Evolutionary conservation across 1,284 basidiomycete genomes (phyloP).

Genomic region (Ustilago curta): DNA sequence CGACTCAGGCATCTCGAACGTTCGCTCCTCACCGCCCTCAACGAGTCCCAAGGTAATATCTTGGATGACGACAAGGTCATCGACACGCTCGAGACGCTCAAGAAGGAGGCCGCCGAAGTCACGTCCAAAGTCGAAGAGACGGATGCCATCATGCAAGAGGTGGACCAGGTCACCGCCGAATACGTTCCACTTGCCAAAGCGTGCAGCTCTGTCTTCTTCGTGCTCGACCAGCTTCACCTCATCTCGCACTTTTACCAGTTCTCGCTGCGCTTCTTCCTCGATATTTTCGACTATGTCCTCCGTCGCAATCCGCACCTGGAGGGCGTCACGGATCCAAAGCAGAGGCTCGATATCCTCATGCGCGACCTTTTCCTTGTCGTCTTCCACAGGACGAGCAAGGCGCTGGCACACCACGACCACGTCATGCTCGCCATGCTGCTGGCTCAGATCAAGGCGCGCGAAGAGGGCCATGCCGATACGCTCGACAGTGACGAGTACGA

Average conservation of each 20-base stretch:
- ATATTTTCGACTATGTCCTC: slow-evolving; percentile 95
- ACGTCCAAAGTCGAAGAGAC: slow-evolving; percentile 97
- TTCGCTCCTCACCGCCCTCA: slow-evolving; percentile 91
- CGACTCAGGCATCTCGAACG: slow-evolving; percentile 93
- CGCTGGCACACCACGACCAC: slow-evolving; percentile 90
- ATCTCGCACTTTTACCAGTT: slow-evolving; percentile 99
- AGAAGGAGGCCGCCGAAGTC: slow-evolving; percentile 96
- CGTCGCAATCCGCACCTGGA: slow-evolving; percentile 90
- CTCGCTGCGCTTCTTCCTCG: slow-evolving; percentile 95
- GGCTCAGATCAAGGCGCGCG: slow-evolving; percentile 86
- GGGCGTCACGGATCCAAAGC: slow-evolving; percentile 79
- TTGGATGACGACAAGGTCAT: slow-evolving; percentile 99
- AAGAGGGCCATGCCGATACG: slow-evolving; percentile 70
- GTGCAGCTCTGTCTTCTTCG: slow-evolving; percentile 96
- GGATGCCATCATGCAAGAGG: slow-evolving; percentile 92
- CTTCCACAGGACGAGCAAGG: slow-evolving; percentile 89
- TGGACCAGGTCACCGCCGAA: slow-evolving; percentile 93
- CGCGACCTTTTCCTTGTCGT: slow-evolving; percentile 91
- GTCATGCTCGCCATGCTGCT: slow-evolving; percentile 90
- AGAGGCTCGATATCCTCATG: slow-evolving; percentile 84
- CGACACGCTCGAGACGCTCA: slow-evolving; percentile 93
- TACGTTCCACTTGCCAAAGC: slow-evolving; percentile 95
- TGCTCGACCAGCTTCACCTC: slow-evolving; percentile 90
- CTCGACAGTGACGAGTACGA: slow-evolving; percentile 83
- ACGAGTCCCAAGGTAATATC: slow-evolving; percentile 96